Evolutionary conservation across 306 rosid species (phyloP), one percentile per base, ranked within the genome.

Genomic region (Cucumis sativus): DNA sequence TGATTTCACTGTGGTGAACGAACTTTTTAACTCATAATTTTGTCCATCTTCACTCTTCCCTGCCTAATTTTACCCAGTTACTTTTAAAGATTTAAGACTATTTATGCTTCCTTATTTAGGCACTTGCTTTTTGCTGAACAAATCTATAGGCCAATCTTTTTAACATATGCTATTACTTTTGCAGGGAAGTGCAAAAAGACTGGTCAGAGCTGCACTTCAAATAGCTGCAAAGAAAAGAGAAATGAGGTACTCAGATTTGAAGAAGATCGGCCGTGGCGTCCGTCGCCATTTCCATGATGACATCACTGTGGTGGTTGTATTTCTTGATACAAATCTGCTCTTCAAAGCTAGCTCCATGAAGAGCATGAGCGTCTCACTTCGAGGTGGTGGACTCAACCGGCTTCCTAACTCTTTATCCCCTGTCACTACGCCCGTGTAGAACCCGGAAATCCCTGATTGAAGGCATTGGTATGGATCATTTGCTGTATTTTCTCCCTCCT

Each of bases 271-370:
- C 54, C 89, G 99, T 0, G 99, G 99, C 8, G 99, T 95, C 43
- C 97, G 99, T 2, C 91, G 99, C 20, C 99, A 95, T 88, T 95
- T 95, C 90, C 99, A 95, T 0, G 99, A 95, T 54, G 99, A 95
- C 79, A 95, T 91, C 82, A 95, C 99, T 0, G 99, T 95, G 92
- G 75, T 95, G 66, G 96, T 95, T 63, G 88, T 92, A 84, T 95
- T 84, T 81, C 88, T 95, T 3, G 97, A 92, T 73, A 80, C 97
- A 40, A 95, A 89, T 76, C 87, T 89, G 10, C 79, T 88, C 77
- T 89, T 91, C 80, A 86, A 88, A 87, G 91, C 92, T 52, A 92
- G 96, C 81, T 85, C 92, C 9, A 93, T n/a, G 35, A 89, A 82
- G 90, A 82, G 79, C 75, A 88, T 79, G 59, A 84, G 85, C 76